phyloP scores from a whole-genome alignment of 2,329 filamentous ascomycete genomes.

The Mycosphaerella arachidis region DNA sequence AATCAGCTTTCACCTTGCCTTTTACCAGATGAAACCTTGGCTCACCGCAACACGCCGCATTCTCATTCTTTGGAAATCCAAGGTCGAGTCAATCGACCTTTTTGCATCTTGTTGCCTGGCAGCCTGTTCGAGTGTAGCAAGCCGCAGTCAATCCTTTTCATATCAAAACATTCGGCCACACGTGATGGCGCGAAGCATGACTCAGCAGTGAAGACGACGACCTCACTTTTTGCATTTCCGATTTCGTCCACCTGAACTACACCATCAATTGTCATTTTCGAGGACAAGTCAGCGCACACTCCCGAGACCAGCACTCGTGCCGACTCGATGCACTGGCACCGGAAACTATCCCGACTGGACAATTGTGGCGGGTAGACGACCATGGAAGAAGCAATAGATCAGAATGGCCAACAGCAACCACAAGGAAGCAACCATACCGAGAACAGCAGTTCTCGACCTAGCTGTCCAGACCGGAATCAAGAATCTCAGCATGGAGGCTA shows the following conservation, averaged over 20 bases:
- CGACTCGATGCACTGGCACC: neutral
- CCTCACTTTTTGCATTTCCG: neutral
- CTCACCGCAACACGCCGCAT: slow-evolving; percentile 28
- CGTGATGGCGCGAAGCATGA: neutral
- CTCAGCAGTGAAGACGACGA: neutral
- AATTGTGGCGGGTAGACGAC: neutral
- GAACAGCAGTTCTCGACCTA: neutral
- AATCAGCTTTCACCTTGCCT: slow-evolving; percentile 34
- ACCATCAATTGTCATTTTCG: no score
- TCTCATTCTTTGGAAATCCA: slow-evolving; percentile 26
- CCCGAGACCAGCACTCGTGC: neutral
- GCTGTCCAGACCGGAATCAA: neutral
- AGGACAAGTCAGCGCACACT: no score
- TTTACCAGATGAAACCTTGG: slow-evolving; percentile 35
- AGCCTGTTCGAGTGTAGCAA: neutral
- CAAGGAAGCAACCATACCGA: neutral
- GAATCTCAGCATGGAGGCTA: neutral
- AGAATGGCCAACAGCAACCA: neutral
- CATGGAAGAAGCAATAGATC: neutral
- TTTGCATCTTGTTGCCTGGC: slow-evolving; percentile 10
- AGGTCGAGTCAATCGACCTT: slow-evolving; percentile 11
- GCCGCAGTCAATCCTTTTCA: neutral
- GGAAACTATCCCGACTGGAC: neutral
- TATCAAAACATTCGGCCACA: neutral
- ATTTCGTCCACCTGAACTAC: neutral